Evolutionary conservation across 306 rosid genomes (phyloP), one percentile per base, ranked within the genome.

Genomic region (Begonia fuchsioides): DNA sequence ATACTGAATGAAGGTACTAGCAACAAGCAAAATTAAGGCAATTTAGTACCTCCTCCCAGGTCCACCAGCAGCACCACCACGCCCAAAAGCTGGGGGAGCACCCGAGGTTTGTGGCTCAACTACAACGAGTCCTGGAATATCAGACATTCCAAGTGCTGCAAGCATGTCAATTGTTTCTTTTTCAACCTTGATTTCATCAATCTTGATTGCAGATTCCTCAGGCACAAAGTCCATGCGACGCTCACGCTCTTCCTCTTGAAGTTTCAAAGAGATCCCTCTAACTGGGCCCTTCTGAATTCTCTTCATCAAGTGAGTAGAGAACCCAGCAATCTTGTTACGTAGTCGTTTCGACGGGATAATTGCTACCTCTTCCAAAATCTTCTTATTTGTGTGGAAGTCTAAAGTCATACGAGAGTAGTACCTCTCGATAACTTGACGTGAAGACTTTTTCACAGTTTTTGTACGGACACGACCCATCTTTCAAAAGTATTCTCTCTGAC

Each of bases 281-380:
- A 55, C 60, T 1, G 20, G 51, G 8, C 51, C 60, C 15, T 26
- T 44, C 26, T 55, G 60, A 11, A 55, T 55, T 1, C 50, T 39
- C 43, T 44, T 44, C 60, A 44, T 44, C 14, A 44, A 32, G 15
- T 55, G 60, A 14, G 60, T 55, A 16, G 60, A 55, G n/a, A 44
- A 55, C 47, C 60, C 60, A 18, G 43, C 60, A 15, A 55, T 55
- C 39, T 55, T 55, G 51, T 55, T 55, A 11, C 51, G 43, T 10
- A 55, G 60, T 44, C 60, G 44, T 50, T 55, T 55, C 8, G 60
- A 55, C 1, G 60, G 50, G 17, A 55, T 55, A 44, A 55, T 55
- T 39, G 51, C 40, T 1, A 55, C 60, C 15, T 55, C 60, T 55
- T 55, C 60, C 8, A 55, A 16, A 10, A 45, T 20, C 51, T 55